Evolutionary conservation across 371 early-diverging fungal species (phyloP), one percentile per base, ranked within the genome.

Genomic region (Dentiscutata heterogama): DNA sequence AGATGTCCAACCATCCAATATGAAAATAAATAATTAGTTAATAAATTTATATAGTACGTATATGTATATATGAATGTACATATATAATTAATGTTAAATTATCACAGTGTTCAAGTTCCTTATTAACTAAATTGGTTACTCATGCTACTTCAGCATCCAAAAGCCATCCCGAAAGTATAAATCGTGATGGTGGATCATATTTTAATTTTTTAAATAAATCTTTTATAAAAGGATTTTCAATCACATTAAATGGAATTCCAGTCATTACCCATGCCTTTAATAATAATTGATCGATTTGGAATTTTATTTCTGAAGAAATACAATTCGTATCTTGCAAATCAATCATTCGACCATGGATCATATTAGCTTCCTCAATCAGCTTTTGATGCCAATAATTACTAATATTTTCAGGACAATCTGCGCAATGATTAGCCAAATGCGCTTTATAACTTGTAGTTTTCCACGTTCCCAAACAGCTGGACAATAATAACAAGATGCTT

Each of bases 141-240:
- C 46, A 31, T 18, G 46, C 3, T 39, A 68, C 14, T 46, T 68
- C 11, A n/a, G 31, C 10, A 42, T 42, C 42, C n/a, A 68, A 46
- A 6, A 68, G 22, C 10, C n/a, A 0, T 5, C 46, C 50, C 11
- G 70, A 68, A 2, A 67, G n/a, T 10, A 39, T 67, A 20, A 1
- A 7, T 18, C 20, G 20, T 31, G 0, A 39, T 67, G 22, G 70
- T n/a, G 50, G 2, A 0, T 22, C 1, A 46, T 68, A 68, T 20
- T 42, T 35, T 22, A 68, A 46, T 20, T 42, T 20, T 22, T 42
- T 20, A 13, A 67, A n/a, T 39, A 67, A 39, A 39, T 65, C 65
- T 8, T 42, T 7, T 27, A 65, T 16, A 65, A 67, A 67, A 14
- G 14, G 67, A 39, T 67, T 68, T 68, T 42, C 42, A 68, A 68